A percentile compares a stretch with the other conserved stretches of the same genome.
phyloP scores from a whole-genome alignment of 495 filamentous ascomycete species.

The Clavariopsis aquatica region DNA sequence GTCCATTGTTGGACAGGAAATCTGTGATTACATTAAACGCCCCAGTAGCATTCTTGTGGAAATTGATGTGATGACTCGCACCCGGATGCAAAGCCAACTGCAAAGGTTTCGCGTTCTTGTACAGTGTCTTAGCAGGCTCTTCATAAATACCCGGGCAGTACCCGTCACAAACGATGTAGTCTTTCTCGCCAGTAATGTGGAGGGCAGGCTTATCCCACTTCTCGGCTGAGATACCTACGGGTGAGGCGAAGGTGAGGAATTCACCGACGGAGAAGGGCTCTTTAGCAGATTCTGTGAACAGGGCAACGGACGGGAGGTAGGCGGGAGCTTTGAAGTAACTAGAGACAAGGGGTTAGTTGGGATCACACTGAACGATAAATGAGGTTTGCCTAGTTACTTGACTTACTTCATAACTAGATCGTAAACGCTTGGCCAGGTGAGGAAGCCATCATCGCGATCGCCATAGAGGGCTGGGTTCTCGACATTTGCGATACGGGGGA shows the following conservation, averaged over 20 bases:
- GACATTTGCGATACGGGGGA: constrained; percentile 21
- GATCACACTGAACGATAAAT: background rate
- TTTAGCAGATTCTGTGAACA: constrained; percentile 40
- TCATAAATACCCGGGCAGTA: constrained; percentile 31
- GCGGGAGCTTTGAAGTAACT: constrained; percentile 47
- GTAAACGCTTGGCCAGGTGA: constrained; percentile 36
- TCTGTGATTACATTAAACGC: constrained; percentile 42
- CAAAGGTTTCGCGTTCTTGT: constrained; percentile 38
- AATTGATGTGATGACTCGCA: constrained; percentile 35
- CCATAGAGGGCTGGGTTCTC: constrained; percentile 30
- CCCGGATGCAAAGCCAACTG: constrained; percentile 29
- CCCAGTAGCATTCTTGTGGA: constrained; percentile 39
- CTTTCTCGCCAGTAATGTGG: constrained; percentile 42
- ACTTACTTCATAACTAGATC: constrained; percentile 36
- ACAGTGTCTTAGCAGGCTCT: constrained; percentile 14
- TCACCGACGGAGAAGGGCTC: constrained; percentile 42
- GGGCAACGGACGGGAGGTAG: constrained; percentile 37
- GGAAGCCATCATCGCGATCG: constrained; percentile 37
- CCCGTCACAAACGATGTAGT: constrained; percentile 45
- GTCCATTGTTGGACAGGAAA: constrained; percentile 33
- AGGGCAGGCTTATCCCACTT: constrained; percentile 24
- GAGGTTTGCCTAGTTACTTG: background rate
- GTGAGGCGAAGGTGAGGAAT: constrained; percentile 31
- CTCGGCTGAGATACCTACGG: constrained; percentile 6
- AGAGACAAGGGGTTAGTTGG: background rate